Conservation (phyloP, 441 rosid genomes). For the Mallotus repandus region DNA sequence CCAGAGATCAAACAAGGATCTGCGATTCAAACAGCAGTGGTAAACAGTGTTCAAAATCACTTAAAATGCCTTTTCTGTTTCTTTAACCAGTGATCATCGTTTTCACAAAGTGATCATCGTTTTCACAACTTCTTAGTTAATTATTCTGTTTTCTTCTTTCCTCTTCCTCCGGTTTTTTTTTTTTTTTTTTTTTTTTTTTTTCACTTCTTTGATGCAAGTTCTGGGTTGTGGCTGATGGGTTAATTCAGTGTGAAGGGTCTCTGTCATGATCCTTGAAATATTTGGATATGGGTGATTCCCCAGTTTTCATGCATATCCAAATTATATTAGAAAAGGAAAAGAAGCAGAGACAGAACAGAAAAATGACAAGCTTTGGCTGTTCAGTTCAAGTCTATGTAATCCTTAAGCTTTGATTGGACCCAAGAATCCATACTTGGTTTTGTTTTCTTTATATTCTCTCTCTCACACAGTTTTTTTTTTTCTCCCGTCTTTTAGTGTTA, state of each 20-base stretch:
- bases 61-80: constrained; percentile 22
- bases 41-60: constrained; percentile 5
- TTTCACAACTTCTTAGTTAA: not conserved
- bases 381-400: not conserved
- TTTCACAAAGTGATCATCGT: not conserved
- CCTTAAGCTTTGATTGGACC: not conserved
- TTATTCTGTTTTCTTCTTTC: not conserved
- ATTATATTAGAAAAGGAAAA: too few relatives aligned
- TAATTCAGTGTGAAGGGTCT: not conserved
- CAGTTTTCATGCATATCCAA: too few relatives aligned
- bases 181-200: not conserved
- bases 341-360: too few relatives aligned
- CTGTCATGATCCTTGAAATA: not conserved
- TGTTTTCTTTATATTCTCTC: not conserved
- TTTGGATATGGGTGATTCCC: too few relatives aligned
- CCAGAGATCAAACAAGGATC: constrained; percentile 13
- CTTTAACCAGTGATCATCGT: too few relatives aligned
- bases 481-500: too few relatives aligned
- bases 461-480: too few relatives aligned
- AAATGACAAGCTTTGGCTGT: too few relatives aligned
- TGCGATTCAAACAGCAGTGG: constrained; percentile 26
- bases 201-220: not conserved
- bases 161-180: too few relatives aligned
- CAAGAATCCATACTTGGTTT: not conserved
- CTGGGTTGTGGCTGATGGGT: not conserved